Conservation (phyloP, 2,329 filamentous ascomycete genomes). For the Huntiella moniliformis region DNA sequence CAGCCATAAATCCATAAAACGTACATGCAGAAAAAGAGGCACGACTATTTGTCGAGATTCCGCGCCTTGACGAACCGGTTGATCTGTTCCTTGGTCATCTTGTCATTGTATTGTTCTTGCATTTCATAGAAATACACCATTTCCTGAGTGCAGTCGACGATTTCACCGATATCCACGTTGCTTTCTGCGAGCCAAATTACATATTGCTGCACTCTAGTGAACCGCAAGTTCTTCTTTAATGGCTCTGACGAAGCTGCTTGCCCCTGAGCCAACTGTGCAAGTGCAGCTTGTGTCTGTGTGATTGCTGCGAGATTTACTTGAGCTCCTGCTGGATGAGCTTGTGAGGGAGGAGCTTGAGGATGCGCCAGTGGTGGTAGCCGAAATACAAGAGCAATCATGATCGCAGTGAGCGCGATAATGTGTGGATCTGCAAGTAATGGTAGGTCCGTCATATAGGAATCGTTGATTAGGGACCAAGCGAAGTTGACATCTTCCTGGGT, state of each 20-base stretch:
- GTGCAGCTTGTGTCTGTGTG: not conserved
- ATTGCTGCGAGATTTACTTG: slow-evolving; percentile 5
- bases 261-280: slow-evolving; percentile 1
- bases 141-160: slow-evolving; percentile 82
- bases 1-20: not conserved
- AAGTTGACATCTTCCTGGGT: slow-evolving; percentile 61
- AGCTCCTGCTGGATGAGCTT: not conserved
- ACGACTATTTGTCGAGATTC: slow-evolving; percentile 30
- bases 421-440: slow-evolving; percentile 74
- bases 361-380: slow-evolving; percentile 30
- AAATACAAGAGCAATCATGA: slow-evolving; percentile 68
- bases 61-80: slow-evolving; percentile 40
- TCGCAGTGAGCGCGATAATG: slow-evolving; percentile 67
- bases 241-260: not conserved
- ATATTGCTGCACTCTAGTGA: slow-evolving; percentile 36
- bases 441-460: slow-evolving; percentile 84
- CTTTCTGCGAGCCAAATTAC: slow-evolving; percentile 74
- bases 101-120: slow-evolving; percentile 42
- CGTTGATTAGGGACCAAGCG: slow-evolving; percentile 72
- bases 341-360: slow-evolving; percentile 21
- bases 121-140: slow-evolving; percentile 74
- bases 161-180: slow-evolving; percentile 62
- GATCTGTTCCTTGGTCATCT: slow-evolving; percentile 37
- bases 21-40: slow-evolving; percentile 5
- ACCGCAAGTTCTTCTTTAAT: slow-evolving; percentile 9